Conservation (phyloP, 83 land plant species). For the Picea abies region DNA sequence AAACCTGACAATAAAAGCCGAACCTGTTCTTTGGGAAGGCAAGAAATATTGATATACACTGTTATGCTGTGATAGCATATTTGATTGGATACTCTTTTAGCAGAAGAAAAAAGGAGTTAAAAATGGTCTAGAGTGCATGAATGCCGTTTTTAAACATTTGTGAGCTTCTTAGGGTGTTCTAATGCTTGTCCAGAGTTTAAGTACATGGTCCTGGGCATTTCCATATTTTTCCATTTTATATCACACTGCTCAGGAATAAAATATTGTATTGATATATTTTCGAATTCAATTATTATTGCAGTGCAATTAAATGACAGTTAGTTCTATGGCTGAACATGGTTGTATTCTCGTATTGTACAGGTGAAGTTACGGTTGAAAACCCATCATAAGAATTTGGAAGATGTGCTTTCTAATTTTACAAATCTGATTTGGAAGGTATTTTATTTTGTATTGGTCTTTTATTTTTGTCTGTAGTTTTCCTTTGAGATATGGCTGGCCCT, state of each 20-base stretch:
- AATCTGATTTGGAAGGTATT: conserved; percentile 62
- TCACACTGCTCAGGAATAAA: background rate
- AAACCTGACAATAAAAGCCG: background rate
- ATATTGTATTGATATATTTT: background rate
- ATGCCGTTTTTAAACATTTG: background rate
- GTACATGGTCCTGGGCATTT: background rate
- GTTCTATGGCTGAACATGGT: background rate
- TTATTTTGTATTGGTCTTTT: conserved; percentile 4
- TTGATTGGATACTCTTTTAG: no score
- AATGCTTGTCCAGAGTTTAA: background rate
- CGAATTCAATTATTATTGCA: background rate
- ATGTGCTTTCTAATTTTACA: conserved; percentile 72
- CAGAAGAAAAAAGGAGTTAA: background rate
- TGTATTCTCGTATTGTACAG: conserved; percentile 28
- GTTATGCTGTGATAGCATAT: background rate
- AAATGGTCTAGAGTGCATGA: background rate
- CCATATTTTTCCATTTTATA: background rate
- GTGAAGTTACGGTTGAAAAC: conserved; percentile 84
- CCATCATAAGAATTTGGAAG: conserved; percentile 77
- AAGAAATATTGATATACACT: background rate
- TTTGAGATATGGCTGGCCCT: background rate
- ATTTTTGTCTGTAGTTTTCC: background rate
- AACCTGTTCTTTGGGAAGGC: background rate
- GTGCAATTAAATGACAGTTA: background rate
- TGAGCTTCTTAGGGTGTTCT: background rate